Conservation (phyloP, 225 moss, liverwort and hornwort genomes). For the Asterella californica region DNA sequence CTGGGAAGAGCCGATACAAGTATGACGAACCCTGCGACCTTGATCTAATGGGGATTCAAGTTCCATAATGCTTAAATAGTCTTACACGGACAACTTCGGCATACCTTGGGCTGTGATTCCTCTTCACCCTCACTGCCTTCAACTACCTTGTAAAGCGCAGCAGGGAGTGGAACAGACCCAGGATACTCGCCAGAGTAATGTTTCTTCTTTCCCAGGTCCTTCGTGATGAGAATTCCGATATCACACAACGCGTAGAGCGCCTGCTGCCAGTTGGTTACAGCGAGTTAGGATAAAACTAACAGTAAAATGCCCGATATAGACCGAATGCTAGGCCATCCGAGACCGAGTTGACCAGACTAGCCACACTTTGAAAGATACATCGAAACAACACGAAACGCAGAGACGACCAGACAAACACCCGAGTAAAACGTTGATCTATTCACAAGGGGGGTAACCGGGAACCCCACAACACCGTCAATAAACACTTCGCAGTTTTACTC, state of each 20-base stretch:
- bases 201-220: slow-evolving; percentile 83
- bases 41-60: neutral
- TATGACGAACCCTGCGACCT: neutral
- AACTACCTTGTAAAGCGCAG: slow-evolving; percentile 57
- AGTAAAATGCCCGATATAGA: neutral
- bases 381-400: neutral
- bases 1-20: neutral
- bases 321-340: no score
- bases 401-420: no score
- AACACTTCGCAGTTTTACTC: neutral
- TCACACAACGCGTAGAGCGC: slow-evolving; percentile 69
- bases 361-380: neutral
- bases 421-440: no score
- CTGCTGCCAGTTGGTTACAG: slow-evolving; percentile 34
- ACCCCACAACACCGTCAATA: no score
- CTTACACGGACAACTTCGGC: neutral
- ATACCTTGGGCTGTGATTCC: slow-evolving; percentile 32
- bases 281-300: neutral
- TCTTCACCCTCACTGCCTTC: slow-evolving; percentile 50
- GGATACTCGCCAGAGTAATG: slow-evolving; percentile 72
- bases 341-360: neutral
- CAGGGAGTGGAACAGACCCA: slow-evolving; percentile 72
- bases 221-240: slow-evolving; percentile 75
- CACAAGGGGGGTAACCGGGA: no score
- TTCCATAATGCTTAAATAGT: neutral